Base-by-base conservation (phyloP, 2,329 filamentous ascomycete genomes). In the Passalora sequoiae region DNA sequence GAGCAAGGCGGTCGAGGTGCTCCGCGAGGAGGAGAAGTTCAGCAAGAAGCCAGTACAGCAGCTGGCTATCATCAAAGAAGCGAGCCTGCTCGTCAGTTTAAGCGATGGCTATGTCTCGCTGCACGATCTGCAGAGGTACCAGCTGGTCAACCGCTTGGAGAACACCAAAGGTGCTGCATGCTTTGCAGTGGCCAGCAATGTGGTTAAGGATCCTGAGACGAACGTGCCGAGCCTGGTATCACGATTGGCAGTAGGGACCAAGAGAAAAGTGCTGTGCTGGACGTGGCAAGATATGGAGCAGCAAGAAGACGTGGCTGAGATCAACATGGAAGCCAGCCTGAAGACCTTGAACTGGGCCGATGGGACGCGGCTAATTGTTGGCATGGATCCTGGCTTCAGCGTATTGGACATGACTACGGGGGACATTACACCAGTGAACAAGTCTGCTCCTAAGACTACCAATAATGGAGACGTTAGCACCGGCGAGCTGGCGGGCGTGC, bases 281-380 rank as follows among this genome's bases (percentile, higher is more conserved):
- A 86, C 83, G 59, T 98, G 94, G 92, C 85, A 92, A 58, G 89
- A 95, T 63, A 92, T 89, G 72, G 92, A 97, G 69, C 74, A 96
- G 30, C 77, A 77, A 36, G 73, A 78, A 3, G 81, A 92, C 24
- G 80, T 83, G 0, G 72, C 73, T 20, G 92, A 97, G 67, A 78
- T 96, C 27, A 78, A 81, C 1, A 74, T 97, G 32, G 74, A 87
- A 24, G 91, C 91, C 59, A 81, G 85, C 16, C 86, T 96, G 50
- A 87, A 92, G 60, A 89, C 84, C 10, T 72, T 97, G 50, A 94
- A 86, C 2, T 98, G 92, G 92, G 86, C 87, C 5, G 89, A 80
- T 46, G 89, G 87, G 10, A 91, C 83, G 1, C 89, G 83, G 65
- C 70, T 98, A 5, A 81, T 97, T 6, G 92, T 86, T 29, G 92